Evolutionary conservation across 2,329 filamentous ascomycete genomes (phyloP).

Genomic region (Penicillium hesseltinei): DNA sequence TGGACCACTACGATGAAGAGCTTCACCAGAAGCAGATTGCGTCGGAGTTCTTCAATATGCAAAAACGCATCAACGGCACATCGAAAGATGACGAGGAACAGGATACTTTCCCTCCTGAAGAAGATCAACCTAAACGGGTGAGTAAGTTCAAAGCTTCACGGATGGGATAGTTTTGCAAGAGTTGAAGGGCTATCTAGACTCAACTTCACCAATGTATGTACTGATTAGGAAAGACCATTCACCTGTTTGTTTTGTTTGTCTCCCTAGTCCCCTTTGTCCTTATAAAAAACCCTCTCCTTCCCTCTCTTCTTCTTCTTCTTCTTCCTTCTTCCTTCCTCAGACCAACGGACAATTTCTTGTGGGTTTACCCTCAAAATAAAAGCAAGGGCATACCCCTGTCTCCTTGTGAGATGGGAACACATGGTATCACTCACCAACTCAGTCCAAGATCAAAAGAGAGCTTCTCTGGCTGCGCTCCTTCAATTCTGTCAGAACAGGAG

Average conservation of each 20-base stretch:
- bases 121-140: slow-evolving; percentile 48
- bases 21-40: slow-evolving; percentile 75
- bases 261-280: neutral
- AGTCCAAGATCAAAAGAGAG: slow-evolving; percentile 9
- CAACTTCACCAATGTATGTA: neutral
- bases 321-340: neutral
- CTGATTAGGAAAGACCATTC: neutral
- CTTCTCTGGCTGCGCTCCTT: slow-evolving; percentile 11
- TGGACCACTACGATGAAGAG: slow-evolving; percentile 69
- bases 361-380: neutral
- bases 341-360: neutral
- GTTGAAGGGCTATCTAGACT: neutral
- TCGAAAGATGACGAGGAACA: slow-evolving; percentile 72
- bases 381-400: slow-evolving; percentile 7
- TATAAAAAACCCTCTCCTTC: neutral
- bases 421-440: slow-evolving; percentile 5
- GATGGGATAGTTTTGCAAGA: slow-evolving; percentile 29
- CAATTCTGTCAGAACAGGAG: neutral
- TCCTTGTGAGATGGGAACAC: neutral
- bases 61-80: slow-evolving; percentile 72
- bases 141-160: slow-evolving; percentile 51
- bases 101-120: slow-evolving; percentile 65
- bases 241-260: slow-evolving; percentile 7
- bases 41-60: slow-evolving; percentile 76
- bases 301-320: neutral